Evolutionary conservation across 768 basidiomycete genomes (phyloP).

Genomic region (Rhizopogon salebrosus): DNA sequence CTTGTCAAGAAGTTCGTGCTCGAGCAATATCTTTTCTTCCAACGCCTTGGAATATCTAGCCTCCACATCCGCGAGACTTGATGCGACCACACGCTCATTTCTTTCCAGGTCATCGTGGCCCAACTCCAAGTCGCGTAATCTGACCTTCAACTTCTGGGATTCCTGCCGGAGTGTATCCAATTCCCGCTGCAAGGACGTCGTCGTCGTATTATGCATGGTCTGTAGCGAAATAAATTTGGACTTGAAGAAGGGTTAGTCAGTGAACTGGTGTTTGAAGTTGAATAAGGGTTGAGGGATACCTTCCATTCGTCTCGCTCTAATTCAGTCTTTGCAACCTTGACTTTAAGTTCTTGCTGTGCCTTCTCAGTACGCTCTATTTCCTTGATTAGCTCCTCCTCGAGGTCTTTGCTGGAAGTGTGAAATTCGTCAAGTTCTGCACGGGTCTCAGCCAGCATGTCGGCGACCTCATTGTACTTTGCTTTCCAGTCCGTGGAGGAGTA

Average conservation of each 20-base stretch:
- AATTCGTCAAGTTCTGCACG: conserved; percentile 84
- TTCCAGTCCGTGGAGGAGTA: conserved; percentile 69
- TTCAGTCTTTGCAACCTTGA: conserved; percentile 66
- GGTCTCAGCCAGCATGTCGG: conserved; percentile 81
- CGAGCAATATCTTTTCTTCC: conserved; percentile 95
- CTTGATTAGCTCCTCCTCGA: conserved; percentile 89
- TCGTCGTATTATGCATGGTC: conserved; percentile 86
- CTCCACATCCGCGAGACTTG: conserved; percentile 80
- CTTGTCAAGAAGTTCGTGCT: conserved; percentile 92
- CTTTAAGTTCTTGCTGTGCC: conserved; percentile 73
- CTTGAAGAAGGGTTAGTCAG: conserved; percentile 30
- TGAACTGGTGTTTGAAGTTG: not conserved
- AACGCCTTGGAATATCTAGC: conserved; percentile 83
- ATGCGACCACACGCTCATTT: conserved; percentile 85
- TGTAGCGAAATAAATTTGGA: conserved; percentile 84
- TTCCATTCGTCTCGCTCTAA: conserved; percentile 89
- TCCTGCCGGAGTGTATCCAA: conserved; percentile 77
- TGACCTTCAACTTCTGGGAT: conserved; percentile 63
- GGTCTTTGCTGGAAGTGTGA: conserved; percentile 81
- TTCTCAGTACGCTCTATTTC: conserved; percentile 88
- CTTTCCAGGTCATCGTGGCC: conserved; percentile 97
- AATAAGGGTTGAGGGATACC: conserved; percentile 39
- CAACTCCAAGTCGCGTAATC: conserved; percentile 88
- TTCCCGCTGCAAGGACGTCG: conserved; percentile 87
- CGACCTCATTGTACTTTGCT: conserved; percentile 74